Conservation (phyloP, 2,329 filamentous ascomycete species). For the Fusarium keratoplasticum region DNA sequence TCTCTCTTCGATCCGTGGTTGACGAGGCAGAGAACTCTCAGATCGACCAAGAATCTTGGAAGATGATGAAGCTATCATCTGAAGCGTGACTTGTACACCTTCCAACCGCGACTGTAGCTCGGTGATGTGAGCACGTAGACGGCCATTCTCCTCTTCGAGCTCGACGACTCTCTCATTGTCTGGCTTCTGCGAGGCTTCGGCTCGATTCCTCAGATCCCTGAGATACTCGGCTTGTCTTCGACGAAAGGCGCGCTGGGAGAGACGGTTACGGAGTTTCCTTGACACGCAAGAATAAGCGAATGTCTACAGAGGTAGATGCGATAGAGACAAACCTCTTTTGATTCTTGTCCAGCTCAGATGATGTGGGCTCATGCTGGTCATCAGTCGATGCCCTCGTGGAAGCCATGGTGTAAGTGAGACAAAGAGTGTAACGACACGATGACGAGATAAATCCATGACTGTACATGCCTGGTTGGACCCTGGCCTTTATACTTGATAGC, state of each 20-base stretch:
- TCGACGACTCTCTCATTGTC: background rate
- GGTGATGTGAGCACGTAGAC: background rate
- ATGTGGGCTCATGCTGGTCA: background rate
- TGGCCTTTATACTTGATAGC: background rate
- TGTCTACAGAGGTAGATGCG: background rate
- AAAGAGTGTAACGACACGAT: background rate
- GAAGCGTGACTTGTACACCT: background rate
- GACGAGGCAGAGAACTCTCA: background rate
- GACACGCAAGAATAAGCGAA: background rate
- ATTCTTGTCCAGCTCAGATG: background rate
- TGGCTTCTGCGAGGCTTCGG: background rate
- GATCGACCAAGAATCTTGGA: background rate
- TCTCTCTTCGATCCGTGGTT: background rate
- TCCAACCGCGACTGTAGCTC: background rate
- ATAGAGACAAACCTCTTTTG: background rate
- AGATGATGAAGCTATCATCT: background rate
- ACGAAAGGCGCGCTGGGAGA: background rate
- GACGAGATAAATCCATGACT: slow-evolving; percentile 2
- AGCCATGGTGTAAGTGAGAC: background rate
- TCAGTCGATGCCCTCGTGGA: background rate
- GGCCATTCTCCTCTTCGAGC: background rate
- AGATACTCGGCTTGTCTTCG: slow-evolving; percentile 2
- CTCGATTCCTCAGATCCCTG: background rate
- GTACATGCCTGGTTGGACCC: background rate
- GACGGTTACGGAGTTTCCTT: background rate